phyloP scores from a whole-genome alignment of 108 stramenopile species.

The Heterococcus sp. region DNA sequence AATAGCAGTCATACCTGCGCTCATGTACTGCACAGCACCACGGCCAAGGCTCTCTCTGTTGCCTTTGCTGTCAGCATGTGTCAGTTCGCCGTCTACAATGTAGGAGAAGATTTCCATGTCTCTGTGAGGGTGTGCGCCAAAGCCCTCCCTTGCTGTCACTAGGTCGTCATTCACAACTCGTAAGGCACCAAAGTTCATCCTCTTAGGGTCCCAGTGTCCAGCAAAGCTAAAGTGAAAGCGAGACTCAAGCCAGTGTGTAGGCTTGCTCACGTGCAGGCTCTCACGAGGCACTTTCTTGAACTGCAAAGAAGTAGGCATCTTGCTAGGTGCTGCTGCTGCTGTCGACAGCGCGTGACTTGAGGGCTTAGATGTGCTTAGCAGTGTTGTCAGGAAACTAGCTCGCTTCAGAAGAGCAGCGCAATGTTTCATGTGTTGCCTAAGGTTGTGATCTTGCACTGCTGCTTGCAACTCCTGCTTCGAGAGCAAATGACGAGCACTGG shows the following conservation, averaged over 20 bases:
- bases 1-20: too few species aligned
- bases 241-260: slow-evolving; percentile 72
- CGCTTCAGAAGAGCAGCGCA: too few species aligned
- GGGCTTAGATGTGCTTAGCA: not conserved
- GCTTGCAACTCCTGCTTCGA: too few species aligned
- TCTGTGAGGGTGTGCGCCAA: slow-evolving; percentile 70
- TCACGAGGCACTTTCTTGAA: not conserved
- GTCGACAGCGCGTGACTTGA: not conserved
- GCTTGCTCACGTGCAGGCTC: slow-evolving; percentile 2
- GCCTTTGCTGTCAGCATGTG: slow-evolving; percentile 74
- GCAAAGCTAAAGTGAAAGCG: slow-evolving; percentile 81
- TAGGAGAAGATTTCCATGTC: slow-evolving; percentile 78
- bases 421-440: too few species aligned
- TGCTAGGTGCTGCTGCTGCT: not conserved
- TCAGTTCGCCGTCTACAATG: slow-evolving; percentile 67
- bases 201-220: slow-evolving; percentile 64
- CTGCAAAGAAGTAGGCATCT: not conserved
- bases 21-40: slow-evolving; percentile 19
- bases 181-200: slow-evolving; percentile 68
- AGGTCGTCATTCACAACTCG: slow-evolving; percentile 40
- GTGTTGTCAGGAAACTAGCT: too few species aligned
- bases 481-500: too few species aligned
- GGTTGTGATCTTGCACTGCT: too few species aligned
- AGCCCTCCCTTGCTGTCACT: slow-evolving; percentile 71
- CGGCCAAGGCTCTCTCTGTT: slow-evolving; percentile 67